phyloP scores from a whole-genome alignment of 306 rosid species.

The Quercus robur region DNA sequence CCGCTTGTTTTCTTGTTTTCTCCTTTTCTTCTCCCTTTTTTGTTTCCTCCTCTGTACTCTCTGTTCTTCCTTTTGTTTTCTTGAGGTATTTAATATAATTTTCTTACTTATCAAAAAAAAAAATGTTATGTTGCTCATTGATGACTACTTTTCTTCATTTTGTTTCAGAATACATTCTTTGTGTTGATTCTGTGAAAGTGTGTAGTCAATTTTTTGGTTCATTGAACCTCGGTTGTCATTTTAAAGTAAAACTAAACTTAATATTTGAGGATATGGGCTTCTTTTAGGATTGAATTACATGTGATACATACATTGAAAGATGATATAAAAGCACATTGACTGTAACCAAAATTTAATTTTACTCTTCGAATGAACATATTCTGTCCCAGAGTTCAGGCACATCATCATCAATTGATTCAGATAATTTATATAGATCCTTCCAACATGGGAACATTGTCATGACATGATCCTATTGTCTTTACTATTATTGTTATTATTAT shows the following conservation, averaged over 20 bases:
- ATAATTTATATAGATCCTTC: not conserved
- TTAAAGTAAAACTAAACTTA: not conserved
- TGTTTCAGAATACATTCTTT: not conserved
- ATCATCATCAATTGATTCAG: not conserved
- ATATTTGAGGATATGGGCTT: slow-evolving; percentile 8
- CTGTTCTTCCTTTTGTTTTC: too few relatives aligned
- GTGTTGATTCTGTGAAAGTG: not conserved
- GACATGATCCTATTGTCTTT: not conserved
- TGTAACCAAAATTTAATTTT: not conserved
- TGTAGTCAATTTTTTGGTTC: not conserved
- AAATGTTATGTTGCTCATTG: slow-evolving; percentile 1
- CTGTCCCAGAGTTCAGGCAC: not conserved
- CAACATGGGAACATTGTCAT: not conserved
- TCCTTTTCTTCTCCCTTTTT: too few relatives aligned
- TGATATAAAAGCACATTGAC: not conserved
- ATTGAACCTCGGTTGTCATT: not conserved
- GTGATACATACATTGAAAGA: not conserved
- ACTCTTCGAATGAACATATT: not conserved
- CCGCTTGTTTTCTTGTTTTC: too few relatives aligned
- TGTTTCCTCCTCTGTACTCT: too few relatives aligned
- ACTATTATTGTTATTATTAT: not conserved
- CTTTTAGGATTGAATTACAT: not conserved
- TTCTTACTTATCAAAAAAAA: too few relatives aligned
- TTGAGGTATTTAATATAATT: too few relatives aligned
- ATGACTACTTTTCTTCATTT: slow-evolving; percentile 7